Evolutionary conservation across 1,139 yeast genomes (phyloP), one percentile per base, ranked within the genome.

Genomic region (Pichia sp.): DNA sequence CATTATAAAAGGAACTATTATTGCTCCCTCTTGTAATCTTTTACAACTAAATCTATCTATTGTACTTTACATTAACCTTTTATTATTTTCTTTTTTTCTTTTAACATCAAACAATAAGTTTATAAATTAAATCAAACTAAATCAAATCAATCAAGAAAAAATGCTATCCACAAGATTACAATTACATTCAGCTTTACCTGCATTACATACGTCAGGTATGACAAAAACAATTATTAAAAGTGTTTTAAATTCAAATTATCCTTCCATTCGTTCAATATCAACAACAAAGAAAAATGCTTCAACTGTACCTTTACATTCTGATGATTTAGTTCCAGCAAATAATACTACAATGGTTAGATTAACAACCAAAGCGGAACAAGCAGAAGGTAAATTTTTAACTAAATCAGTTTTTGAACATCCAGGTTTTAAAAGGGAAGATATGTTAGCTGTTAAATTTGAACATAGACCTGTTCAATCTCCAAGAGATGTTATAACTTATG

Each of bases 401-500:
- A 40, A 43, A 51, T 75, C 82, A 1, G 63, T 75, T 25, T 83
- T 81, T 67, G 72, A 76, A 1, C 89, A 83, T 63, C 85, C 84
- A 3, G 59, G 63, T 26, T 79, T 72, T 63, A 59, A 73, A 1
- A 58, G 58, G 37, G 71, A 66, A 4, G 78, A 79, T 39, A 75
- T 83, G 69, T 71, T 71, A 39, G 54, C 59, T 3, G 73, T 83
- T 25, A 59, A 65, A 30, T 71, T 69, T 44, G 77, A 78, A 39
- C 90, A 83, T 62, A 69, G 86, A 41, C 64, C 62, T 4, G 83
- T 87, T 1, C 54, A 57, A 37, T 68, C 73, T 1, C 30, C 68
- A 18, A 67, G 79, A 34, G 92, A 84, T 61, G 69, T 65, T 46
- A 62, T 81, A 29, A 86, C 88, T 7, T 73, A 64, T 54, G 58